These are phyloP conservation scores for Hippophae gyantsensis DNA, from an alignment of 306 rosid genomes.

Conservation along the genomic window DNA sequence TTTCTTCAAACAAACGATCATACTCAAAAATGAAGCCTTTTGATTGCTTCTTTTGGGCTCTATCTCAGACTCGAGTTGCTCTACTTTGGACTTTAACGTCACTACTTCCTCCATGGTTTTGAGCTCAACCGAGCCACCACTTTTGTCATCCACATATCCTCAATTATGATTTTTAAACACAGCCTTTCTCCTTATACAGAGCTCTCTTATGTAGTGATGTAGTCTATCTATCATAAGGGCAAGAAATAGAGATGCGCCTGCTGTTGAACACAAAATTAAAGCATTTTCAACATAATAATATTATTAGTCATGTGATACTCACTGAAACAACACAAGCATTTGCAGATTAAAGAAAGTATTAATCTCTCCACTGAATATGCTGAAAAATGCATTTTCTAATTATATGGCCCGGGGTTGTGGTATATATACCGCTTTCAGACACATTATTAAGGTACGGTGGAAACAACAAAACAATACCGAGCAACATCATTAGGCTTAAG, in stretches of 20 bases:
- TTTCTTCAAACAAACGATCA: slow-evolving; percentile 83
- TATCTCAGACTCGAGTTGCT: slow-evolving; percentile 52
- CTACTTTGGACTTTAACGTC: slow-evolving; percentile 20
- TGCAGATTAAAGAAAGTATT: too few species aligned
- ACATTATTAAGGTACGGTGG: too few species aligned
- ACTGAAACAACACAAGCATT: too few species aligned
- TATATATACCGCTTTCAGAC: too few species aligned
- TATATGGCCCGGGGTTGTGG: too few species aligned
- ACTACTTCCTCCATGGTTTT: slow-evolving; percentile 47
- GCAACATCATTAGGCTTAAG: too few species aligned
- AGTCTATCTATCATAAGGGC: slow-evolving; percentile 78
- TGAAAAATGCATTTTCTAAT: too few species aligned
- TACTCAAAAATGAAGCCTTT: slow-evolving; percentile 93
- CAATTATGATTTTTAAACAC: slow-evolving; percentile 74
- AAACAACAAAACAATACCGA: too few species aligned
- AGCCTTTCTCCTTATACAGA: slow-evolving; percentile 66
- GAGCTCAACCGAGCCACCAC: slow-evolving; percentile 30
- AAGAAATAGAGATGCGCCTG: slow-evolving; percentile 71
- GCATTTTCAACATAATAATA: too few species aligned
- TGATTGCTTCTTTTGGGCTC: slow-evolving; percentile 81
- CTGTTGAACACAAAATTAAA: neutral
- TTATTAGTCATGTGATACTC: slow-evolving; percentile 11
- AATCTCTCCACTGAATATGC: too few species aligned
- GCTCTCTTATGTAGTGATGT: slow-evolving; percentile 84
- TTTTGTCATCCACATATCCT: slow-evolving; percentile 48